Conservation (phyloP, 441 rosid species). For the Erysimum pusillum region DNA sequence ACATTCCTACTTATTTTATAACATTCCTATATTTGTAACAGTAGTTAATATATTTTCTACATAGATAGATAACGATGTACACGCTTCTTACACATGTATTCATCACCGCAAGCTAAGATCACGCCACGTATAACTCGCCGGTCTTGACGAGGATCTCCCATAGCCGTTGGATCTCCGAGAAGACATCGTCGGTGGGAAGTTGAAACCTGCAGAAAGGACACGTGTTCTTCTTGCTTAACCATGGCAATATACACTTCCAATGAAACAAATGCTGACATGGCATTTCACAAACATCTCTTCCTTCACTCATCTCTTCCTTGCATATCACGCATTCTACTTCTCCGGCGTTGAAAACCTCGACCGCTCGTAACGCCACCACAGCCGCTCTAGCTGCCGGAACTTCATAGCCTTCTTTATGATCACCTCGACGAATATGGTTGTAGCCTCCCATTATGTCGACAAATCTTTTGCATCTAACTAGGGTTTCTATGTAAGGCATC, state of each 20-base stretch:
- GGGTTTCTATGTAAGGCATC: constrained; percentile 68
- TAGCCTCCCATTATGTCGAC: constrained; percentile 53
- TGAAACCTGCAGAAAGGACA: constrained; percentile 91
- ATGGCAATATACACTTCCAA: constrained; percentile 86
- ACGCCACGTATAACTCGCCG: constrained; percentile 41
- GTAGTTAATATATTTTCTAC: background rate
- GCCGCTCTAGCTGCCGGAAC: constrained; percentile 68
- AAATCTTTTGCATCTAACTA: constrained; percentile 71
- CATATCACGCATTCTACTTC: constrained; percentile 73
- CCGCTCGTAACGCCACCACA: constrained; percentile 71
- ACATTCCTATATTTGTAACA: too few species aligned
- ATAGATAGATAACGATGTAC: constrained; percentile 27
- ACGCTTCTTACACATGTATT: constrained; percentile 16
- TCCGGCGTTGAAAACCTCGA: constrained; percentile 54
- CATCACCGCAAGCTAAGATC: constrained; percentile 21
- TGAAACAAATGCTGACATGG: constrained; percentile 92
- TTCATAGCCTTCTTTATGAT: constrained; percentile 55
- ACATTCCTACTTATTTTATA: too few species aligned
- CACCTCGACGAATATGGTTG: constrained; percentile 37
- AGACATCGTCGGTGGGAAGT: constrained; percentile 83
- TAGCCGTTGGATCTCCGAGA: constrained; percentile 82
- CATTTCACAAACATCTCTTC: constrained; percentile 83
- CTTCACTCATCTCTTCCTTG: constrained; percentile 81
- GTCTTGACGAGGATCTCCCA: constrained; percentile 66
- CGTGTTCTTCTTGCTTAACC: constrained; percentile 82